Base-by-base conservation (phyloP, 2,329 filamentous ascomycete genomes). In the Penicillium frequentans region DNA sequence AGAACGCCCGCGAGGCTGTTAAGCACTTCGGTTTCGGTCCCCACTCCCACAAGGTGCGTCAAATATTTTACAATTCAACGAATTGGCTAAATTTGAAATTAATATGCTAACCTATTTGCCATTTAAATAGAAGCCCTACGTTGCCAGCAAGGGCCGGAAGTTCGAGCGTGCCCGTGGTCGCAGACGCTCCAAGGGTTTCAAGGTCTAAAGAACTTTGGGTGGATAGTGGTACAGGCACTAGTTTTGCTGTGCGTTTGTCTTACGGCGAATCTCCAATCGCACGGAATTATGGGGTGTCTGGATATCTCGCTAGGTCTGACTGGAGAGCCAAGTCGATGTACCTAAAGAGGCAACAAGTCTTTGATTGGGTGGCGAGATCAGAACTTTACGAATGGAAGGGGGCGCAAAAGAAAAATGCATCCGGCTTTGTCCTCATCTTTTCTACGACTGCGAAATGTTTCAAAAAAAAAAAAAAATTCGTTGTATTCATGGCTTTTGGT, bases 21-120 rank as follows among this genome's bases (percentile, higher is more conserved):
- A 98, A 96, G 90, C 96, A 99, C 85, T 99, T 99, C 78, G 95
- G 96, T 78, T 90, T 99, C 73, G 96, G 95, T 69, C 95, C 95
- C 68, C 95, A 99, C 88, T 93, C 88, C 81, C 84, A 96, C 89
- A 99, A 98, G 90, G 90, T 91, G 79, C 68, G 84, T 76, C 60
- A 42, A 14, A 8, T n/a, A 44, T 33, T 42, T 10, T 21, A 26
- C 8, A 2, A 7, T 29, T 26, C 16, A 8, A 14, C 2, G 23
- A 52, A n/a, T 21, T 47, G 31, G 16, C 10, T 2, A 39, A 21
- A 7, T 6, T 27, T 8, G n/a, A 19, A 48, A 24, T 26, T 21
- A 19, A 37, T 26, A 50, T 59, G 49, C 65, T 70, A 61, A 70
- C 52, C 16, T 44, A 24, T 26, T 33, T 48, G 16, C 33, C 47